A percentile compares a stretch with the other conserved stretches of the same genome.
phyloP scores from a whole-genome alignment of 1,284 basidiomycete genomes.

The Serendipita sp. region DNA sequence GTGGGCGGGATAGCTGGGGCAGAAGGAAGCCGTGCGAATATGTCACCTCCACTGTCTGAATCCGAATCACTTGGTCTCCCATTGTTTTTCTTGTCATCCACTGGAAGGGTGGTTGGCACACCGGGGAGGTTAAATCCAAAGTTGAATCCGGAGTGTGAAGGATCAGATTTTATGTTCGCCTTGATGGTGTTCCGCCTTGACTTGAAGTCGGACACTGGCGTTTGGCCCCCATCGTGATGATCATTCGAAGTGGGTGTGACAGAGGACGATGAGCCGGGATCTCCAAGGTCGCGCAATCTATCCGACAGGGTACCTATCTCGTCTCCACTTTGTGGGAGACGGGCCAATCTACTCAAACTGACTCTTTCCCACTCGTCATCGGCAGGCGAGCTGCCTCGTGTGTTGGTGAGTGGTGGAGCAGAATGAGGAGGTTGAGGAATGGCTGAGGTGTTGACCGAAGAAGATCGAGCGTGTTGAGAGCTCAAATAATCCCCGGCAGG shows the following conservation, averaged over 20 bases:
- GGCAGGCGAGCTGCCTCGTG: neutral
- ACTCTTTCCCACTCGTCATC: neutral
- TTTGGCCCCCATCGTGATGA: neutral
- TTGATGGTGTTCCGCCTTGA: neutral
- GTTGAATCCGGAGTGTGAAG: neutral
- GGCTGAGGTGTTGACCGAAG: neutral
- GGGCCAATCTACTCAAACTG: neutral
- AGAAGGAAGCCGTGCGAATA: neutral
- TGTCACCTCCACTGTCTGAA: neutral
- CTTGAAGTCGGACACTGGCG: neutral
- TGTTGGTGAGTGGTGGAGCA: neutral
- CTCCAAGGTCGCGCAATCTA: neutral
- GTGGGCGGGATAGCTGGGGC: neutral
- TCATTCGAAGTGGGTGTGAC: neutral
- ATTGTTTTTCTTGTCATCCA: neutral
- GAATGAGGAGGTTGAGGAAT: neutral
- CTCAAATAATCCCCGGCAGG: neutral
- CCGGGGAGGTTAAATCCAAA: neutral
- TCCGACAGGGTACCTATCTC: neutral
- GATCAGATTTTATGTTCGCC: neutral
- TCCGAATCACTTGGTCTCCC: neutral
- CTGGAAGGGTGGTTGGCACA: neutral
- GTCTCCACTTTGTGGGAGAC: neutral
- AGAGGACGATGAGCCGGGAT: neutral
- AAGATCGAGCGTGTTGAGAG: neutral